Conservation (phyloP, 768 basidiomycete species). For the Phlebiopsis gigantea region DNA sequence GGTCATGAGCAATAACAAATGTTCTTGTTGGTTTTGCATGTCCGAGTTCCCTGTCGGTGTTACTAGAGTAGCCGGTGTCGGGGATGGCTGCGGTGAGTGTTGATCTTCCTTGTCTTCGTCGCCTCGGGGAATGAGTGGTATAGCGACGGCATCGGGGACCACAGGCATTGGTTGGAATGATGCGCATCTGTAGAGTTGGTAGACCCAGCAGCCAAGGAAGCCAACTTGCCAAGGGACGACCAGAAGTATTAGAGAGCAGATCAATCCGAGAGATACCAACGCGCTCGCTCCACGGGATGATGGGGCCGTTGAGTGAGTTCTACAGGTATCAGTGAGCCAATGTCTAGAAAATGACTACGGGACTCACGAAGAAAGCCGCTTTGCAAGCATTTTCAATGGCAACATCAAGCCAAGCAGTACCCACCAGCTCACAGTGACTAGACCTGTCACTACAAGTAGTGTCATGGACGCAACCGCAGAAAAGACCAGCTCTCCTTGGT, state of each 20-base stretch:
- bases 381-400: constrained; percentile 32
- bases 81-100: not conserved
- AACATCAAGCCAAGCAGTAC: constrained; percentile 44
- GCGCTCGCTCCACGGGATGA: constrained; percentile 32
- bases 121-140: constrained; percentile 1
- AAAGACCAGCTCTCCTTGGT: constrained; percentile 43
- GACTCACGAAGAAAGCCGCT: constrained; percentile 9
- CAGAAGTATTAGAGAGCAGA: constrained; percentile 63
- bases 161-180: constrained; percentile 4
- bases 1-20: constrained; percentile 71
- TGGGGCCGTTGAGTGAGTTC: not conserved
- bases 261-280: constrained; percentile 50
- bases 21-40: constrained; percentile 28
- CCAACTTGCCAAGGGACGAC: constrained; percentile 92
- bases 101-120: not conserved
- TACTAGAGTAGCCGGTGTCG: not conserved
- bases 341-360: not conserved
- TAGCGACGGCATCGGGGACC: constrained; percentile 4
- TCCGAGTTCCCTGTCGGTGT: not conserved
- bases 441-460: constrained; percentile 54
- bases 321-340: not conserved
- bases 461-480: constrained; percentile 51
- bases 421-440: constrained; percentile 60
- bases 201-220: constrained; percentile 78
- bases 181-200: constrained; percentile 65